Percentiles rank a stretch among this genome's conserved stretches.
Evolutionary conservation across 805 yeast genomes (phyloP).

Genomic region (Saccharomycopsis fermentans): DNA sequence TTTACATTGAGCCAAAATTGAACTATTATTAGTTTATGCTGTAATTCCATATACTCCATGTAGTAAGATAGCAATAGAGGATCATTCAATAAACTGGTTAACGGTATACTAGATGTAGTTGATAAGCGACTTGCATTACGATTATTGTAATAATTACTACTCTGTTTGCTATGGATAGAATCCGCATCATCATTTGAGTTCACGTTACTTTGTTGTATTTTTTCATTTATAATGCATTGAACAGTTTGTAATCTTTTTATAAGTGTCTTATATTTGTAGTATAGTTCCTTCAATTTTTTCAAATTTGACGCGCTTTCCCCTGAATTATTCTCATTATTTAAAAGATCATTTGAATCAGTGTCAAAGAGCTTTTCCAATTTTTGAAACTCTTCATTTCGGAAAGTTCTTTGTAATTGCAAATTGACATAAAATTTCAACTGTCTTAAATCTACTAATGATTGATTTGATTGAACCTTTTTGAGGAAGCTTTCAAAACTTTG

Average conservation of each 20-base stretch:
- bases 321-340: neutral
- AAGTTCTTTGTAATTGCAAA: conserved; percentile 36
- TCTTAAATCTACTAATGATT: conserved; percentile 34
- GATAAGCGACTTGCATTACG: neutral
- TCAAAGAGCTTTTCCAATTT: neutral
- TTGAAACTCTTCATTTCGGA: conserved; percentile 22
- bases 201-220: conserved; percentile 12
- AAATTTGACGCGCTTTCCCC: neutral
- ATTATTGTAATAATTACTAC: neutral
- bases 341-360: neutral
- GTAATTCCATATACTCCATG: conserved; percentile 45
- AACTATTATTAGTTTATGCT: conserved; percentile 35
- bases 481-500: conserved; percentile 33
- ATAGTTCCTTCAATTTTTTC: conserved; percentile 6
- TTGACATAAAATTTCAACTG: conserved; percentile 39
- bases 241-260: conserved; percentile 17
- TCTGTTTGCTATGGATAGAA: conserved; percentile 2
- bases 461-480: conserved; percentile 26
- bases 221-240: conserved; percentile 13
- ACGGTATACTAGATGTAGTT: conserved; percentile 20
- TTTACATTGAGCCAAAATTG: conserved; percentile 64
- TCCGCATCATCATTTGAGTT: conserved; percentile 7
- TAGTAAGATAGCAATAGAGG: conserved; percentile 39
- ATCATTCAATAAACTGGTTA: conserved; percentile 38
- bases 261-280: conserved; percentile 11